phyloP scores from a whole-genome alignment of 2,329 filamentous ascomycete species.

The Cladosporium phlei region DNA sequence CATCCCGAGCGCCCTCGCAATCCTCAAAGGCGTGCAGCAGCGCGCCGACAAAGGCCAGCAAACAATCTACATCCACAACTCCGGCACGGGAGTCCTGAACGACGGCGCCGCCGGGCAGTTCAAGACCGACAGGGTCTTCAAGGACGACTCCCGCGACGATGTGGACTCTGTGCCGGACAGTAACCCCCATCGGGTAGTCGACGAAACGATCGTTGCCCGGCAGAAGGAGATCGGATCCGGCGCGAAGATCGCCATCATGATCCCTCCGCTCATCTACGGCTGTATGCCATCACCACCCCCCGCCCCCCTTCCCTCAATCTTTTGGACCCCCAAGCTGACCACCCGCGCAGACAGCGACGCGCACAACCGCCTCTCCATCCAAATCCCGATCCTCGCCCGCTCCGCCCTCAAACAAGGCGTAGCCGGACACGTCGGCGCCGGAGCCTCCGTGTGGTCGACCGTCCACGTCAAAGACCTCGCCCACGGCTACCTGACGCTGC shows the following conservation, averaged over 20 bases:
- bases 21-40: constrained; percentile 42
- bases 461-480: constrained; percentile 48
- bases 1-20: constrained; percentile 41
- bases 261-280: constrained; percentile 47
- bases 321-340: too few species aligned
- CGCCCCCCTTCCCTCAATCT: neutral
- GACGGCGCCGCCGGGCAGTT: constrained; percentile 34
- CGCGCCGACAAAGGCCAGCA: constrained; percentile 30
- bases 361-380: constrained; percentile 42
- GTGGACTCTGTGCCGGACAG: constrained; percentile 40
- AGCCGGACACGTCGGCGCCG: constrained; percentile 42
- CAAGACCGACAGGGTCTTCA: constrained; percentile 38
- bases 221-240: constrained; percentile 32
- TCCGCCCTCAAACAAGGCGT: constrained; percentile 47
- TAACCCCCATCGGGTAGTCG: constrained; percentile 43
- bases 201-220: constrained; percentile 40
- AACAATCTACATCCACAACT: constrained; percentile 49
- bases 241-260: constrained; percentile 46
- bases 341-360: constrained; percentile 24
- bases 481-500: constrained; percentile 40
- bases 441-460: constrained; percentile 38
- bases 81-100: constrained; percentile 39
- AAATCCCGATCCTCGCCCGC: constrained; percentile 44
- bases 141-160: constrained; percentile 37
- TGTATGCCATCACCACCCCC: constrained; percentile 14